phyloP scores from a whole-genome alignment of 2,329 filamentous ascomycete genomes.

The Fusarium protoensiforme region DNA sequence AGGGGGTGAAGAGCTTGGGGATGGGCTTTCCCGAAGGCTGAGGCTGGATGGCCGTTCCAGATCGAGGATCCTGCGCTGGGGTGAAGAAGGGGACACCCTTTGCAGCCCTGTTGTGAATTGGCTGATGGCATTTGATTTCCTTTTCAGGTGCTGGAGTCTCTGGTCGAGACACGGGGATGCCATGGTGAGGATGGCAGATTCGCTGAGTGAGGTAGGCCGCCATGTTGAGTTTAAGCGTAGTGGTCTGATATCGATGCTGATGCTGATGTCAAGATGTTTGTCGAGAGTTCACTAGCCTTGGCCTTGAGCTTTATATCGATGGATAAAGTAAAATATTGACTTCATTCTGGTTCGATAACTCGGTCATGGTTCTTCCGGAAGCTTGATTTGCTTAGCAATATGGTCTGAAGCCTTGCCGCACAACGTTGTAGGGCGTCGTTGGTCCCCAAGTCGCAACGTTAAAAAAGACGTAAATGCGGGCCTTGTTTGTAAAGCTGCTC shows the following conservation, averaged over 20 bases:
- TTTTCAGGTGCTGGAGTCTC: conserved; percentile 37
- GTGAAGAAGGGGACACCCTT: conserved; percentile 59
- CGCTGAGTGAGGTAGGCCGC: conserved; percentile 43
- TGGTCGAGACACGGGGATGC: conserved; percentile 39
- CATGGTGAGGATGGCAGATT: conserved; percentile 42
- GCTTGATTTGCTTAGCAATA: not conserved
- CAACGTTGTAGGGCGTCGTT: not conserved
- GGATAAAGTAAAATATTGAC: not conserved
- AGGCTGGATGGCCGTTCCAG: conserved; percentile 55
- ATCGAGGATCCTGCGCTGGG: conserved; percentile 56
- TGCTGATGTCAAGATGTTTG: not conserved
- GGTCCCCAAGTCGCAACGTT: not conserved
- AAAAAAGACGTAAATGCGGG: not conserved
- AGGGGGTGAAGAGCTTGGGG: conserved; percentile 61
- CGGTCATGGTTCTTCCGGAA: not conserved
- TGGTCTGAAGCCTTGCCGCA: not conserved
- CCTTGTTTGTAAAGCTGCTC: not conserved
- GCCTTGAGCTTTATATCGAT: not conserved
- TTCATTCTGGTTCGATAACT: not conserved
- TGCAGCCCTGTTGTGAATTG: conserved; percentile 41
- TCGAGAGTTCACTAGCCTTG: not conserved
- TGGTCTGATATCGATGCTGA: not conserved
- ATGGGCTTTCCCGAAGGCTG: conserved; percentile 58
- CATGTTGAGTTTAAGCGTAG: conserved; percentile 22
- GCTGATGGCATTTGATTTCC: conserved; percentile 32